Conservation (phyloP, 441 rosid genomes). For the Macaranga tanarius region DNA sequence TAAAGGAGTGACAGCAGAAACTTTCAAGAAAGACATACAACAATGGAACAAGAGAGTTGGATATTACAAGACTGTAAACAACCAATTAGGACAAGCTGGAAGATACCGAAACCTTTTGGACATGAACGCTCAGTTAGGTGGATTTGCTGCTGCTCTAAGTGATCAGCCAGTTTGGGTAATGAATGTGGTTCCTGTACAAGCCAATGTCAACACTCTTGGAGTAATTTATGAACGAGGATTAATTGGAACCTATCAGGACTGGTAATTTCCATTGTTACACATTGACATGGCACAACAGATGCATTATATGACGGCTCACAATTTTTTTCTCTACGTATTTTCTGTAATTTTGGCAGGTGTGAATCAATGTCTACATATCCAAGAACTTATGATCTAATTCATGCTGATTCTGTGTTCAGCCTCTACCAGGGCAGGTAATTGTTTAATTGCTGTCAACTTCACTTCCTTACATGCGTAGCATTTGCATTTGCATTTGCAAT, state of each 20-base stretch:
- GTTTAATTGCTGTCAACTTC: neutral
- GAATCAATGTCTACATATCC: constrained; percentile 97
- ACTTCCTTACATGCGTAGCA: neutral
- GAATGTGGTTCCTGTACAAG: constrained; percentile 76
- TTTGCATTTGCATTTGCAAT: too few relatives aligned
- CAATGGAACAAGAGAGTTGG: constrained; percentile 63
- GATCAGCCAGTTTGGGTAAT: constrained; percentile 78
- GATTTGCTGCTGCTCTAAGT: constrained; percentile 73
- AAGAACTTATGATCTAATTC: constrained; percentile 77
- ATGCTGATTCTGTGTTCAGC: constrained; percentile 49
- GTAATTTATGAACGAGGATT: constrained; percentile 83
- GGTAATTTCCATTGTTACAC: constrained; percentile 34
- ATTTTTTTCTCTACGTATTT: neutral
- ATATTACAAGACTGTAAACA: constrained; percentile 60
- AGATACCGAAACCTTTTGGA: constrained; percentile 70
- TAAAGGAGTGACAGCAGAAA: constrained; percentile 50
- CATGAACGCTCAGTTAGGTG: constrained; percentile 77
- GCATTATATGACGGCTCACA: too few relatives aligned
- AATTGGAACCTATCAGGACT: constrained; percentile 74
- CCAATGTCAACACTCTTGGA: constrained; percentile 61
- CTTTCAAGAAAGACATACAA: constrained; percentile 41
- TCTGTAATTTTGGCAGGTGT: constrained; percentile 45
- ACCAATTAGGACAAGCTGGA: constrained; percentile 56
- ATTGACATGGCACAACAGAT: too few relatives aligned
- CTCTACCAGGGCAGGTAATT: constrained; percentile 49